phyloP scores from a whole-genome alignment of 345 rosid species.

The Arabidopsis arenosa region DNA sequence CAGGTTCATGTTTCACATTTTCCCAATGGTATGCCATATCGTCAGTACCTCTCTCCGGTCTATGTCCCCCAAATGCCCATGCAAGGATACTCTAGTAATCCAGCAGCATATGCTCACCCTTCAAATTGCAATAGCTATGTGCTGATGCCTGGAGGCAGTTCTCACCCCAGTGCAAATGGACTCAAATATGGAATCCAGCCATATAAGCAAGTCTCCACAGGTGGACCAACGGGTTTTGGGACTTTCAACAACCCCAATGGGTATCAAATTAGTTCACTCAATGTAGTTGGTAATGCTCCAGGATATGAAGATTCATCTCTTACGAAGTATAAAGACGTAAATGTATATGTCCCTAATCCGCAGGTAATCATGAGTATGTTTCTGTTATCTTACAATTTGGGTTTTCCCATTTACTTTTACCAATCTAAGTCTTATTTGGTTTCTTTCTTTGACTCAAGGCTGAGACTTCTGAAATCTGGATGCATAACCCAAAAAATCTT shows the following conservation, averaged over 20 bases:
- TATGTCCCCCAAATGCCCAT: constrained; percentile 86
- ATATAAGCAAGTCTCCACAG: constrained; percentile 74
- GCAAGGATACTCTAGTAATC: constrained; percentile 82
- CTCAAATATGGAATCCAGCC: constrained; percentile 88
- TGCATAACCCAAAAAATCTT: constrained; percentile 54
- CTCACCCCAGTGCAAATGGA: constrained; percentile 69
- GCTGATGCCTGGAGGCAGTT: constrained; percentile 87
- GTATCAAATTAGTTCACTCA: too few relatives aligned
- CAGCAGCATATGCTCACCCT: constrained; percentile 78
- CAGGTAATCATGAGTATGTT: too few relatives aligned
- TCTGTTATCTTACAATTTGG: too few relatives aligned
- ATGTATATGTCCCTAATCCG: constrained; percentile 48
- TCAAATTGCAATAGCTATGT: constrained; percentile 77
- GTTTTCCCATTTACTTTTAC: too few relatives aligned
- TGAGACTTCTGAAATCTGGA: too few relatives aligned
- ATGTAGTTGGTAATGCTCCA: constrained; percentile 41
- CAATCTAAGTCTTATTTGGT: too few relatives aligned
- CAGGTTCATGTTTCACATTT: constrained; percentile 87
- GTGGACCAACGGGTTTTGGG: constrained; percentile 51
- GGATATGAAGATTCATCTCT: constrained; percentile 91
- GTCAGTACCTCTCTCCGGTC: constrained; percentile 80
- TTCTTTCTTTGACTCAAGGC: too few relatives aligned
- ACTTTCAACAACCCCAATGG: constrained; percentile 39
- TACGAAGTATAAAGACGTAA: constrained; percentile 61
- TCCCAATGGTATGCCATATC: constrained; percentile 78